phyloP scores from a whole-genome alignment of 73 alveolate genomes.

The Paramecium biaurelia region DNA sequence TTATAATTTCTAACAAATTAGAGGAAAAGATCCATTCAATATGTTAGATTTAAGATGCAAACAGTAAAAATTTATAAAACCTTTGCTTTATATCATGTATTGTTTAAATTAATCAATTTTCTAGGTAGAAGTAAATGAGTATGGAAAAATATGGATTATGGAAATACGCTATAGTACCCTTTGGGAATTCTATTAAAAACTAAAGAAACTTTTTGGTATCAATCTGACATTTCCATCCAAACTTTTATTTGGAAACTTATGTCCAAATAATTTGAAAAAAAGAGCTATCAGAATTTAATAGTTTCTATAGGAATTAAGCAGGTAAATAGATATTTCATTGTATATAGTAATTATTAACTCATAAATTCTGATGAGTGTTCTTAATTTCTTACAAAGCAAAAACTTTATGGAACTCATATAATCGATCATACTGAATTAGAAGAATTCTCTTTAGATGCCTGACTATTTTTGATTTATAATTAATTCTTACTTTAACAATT shows the following conservation, averaged over 20 bases:
- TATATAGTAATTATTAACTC: neutral
- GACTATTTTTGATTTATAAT: neutral
- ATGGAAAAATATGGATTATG: constrained; percentile 46
- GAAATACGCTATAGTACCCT: constrained; percentile 28
- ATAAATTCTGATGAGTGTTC: neutral
- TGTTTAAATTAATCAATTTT: too few relatives aligned
- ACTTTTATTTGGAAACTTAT: neutral
- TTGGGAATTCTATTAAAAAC: neutral
- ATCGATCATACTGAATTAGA: neutral
- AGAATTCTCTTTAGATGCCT: neutral
- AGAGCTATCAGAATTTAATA: neutral
- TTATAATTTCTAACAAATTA: neutral
- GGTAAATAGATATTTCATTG: neutral
- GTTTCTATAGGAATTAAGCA: neutral
- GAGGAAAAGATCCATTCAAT: neutral
- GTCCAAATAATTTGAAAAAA: neutral
- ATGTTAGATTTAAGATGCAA: neutral
- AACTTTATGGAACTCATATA: neutral
- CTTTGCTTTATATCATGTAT: constrained; percentile 17
- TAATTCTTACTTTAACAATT: neutral
- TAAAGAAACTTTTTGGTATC: neutral
- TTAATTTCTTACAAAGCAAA: neutral
- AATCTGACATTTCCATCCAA: neutral
- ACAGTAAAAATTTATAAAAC: neutral
- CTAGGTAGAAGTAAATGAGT: neutral